Base-by-base conservation (phyloP, 2,329 filamentous ascomycete species). In the Botrytis medusae region DNA sequence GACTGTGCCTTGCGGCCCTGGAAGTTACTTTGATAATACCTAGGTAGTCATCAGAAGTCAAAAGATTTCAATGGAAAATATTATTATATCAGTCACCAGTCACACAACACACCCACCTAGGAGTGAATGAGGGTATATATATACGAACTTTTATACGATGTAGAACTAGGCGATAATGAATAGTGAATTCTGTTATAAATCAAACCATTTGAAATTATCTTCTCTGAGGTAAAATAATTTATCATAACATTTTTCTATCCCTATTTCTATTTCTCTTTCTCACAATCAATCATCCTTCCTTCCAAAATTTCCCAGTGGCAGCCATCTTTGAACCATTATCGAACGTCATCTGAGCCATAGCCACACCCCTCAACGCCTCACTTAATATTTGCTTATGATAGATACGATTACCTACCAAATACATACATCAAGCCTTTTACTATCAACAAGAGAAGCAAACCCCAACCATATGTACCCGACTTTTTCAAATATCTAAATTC, bases 301-400 rank as follows among this genome's bases (percentile, higher is more conserved):
- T 16, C 18, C 51, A 29, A 57, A 18, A 57, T 57, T 57, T 57
- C 51, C n/a, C 18, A 32, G 51, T 18, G n/a, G 18, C 51, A 29
- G n/a, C 51, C 16, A 62, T 71, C 40, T 46, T 63, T 40, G 67
- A 60, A 69, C 16, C n/a, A 44, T 37, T 37, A 37, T 54, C 46
- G 20, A 71, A 71, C 69, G 69, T 71, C 69, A 71, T 71, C 69
- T 54, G 29, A 54, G 25, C 34, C 46, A 34, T n/a, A 54, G 34
- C 64, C 34, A 12, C 32, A n/a, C 64, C 44, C 64, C 64, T 67
- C 64, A 51, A 67, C 63, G 44, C 61, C 42, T 29, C n/a, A 57
- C 16, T 29, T 44, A 40, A 62, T 71, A 62, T 63, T 71, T 63
- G 69, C 59, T 22, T 29, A 34, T 42, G 37, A 64, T 63, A 60